phyloP scores from a whole-genome alignment of 2,329 filamentous ascomycete genomes.

The Cercospora sojina region DNA sequence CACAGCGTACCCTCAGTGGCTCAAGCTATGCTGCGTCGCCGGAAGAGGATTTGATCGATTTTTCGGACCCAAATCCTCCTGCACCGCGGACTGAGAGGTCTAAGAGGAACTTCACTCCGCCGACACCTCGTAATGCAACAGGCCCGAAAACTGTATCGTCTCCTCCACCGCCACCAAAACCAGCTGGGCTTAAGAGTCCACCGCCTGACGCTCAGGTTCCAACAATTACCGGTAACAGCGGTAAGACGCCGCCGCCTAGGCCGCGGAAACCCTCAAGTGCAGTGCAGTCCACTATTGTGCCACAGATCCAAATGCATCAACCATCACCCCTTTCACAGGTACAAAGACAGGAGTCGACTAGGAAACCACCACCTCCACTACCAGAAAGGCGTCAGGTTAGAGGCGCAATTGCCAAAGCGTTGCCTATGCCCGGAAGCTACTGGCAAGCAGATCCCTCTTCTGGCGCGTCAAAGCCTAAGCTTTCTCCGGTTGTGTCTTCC shows the following conservation, averaged over 20 bases:
- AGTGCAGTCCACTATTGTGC: conserved; percentile 29
- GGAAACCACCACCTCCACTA: conserved; percentile 29
- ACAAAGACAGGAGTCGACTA: conserved; percentile 35
- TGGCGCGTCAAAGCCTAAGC: conserved; percentile 9
- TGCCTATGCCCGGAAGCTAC: conserved; percentile 24
- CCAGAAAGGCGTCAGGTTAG: conserved; percentile 37
- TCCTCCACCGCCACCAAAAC: conserved; percentile 40
- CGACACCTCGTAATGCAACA: not conserved
- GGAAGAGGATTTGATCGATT: conserved; percentile 48
- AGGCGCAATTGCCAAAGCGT: conserved; percentile 25
- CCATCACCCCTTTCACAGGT: conserved; percentile 39
- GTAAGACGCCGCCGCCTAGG: conserved; percentile 38
- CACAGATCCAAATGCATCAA: conserved; percentile 25
- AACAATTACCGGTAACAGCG: conserved; percentile 15
- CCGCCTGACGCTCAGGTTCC: conserved; percentile 34
- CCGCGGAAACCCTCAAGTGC: conserved; percentile 40
- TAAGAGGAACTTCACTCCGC: conserved; percentile 3
- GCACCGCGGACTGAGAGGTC: conserved; percentile 33
- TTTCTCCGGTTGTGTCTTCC: conserved; percentile 13
- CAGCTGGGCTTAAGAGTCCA: conserved; percentile 41
- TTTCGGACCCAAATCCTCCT: conserved; percentile 41
- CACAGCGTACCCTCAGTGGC: conserved; percentile 1
- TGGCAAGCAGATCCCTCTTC: conserved; percentile 18
- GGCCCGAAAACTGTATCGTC: conserved; percentile 26
- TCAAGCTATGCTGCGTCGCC: conserved; percentile 21